Base-by-base conservation (phyloP, 139 green algal species). In the Chlamydomonas incerta region DNA sequence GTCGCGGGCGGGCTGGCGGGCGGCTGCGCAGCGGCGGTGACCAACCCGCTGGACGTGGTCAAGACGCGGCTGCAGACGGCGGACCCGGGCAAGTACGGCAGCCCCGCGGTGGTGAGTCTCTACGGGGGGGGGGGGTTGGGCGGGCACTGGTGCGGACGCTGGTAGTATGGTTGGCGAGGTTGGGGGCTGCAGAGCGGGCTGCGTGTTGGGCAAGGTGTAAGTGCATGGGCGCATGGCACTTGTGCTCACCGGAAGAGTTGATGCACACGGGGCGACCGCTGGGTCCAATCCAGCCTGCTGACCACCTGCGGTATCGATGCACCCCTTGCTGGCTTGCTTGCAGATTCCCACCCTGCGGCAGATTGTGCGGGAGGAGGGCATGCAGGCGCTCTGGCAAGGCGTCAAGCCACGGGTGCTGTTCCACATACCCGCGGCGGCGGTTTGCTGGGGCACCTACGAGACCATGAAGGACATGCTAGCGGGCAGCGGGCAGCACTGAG, bases 381-480 rank as follows among this genome's bases (percentile, higher is more conserved):
- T 67, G 4, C 34, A 69, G 4, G 95, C 94, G 23, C 89, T 99
- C 50, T 95, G 93, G 92, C 74, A 90, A 4, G 98, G 98, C 10
- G 58, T 97, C 85, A 91, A 91, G 83, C 95, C 98, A 1, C 92
- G 97, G 0, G 94, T 99, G 55, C 71, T 99, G 29, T 99, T 99
- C 88, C 94, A 99, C 89, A 92, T 95, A 1, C 98, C 98, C 3
- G 93, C 97, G 17, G 98, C 96, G 17, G 98, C 98, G 26, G 94
- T 99, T 35, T 98, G 93, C 80, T 91, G 98, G 98, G 94, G 94
- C 58, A 98, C 97, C 0, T 99, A 99, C 82, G 98, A 99, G 83
- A 94, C 88, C 17, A 85, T 90, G 41, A 99, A 99, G 92, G 63
- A 58, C 3, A 24, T 97, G 46, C 82, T 98, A 23, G 60, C 26